Evolutionary conservation across 176 grass and related monocot genomes (phyloP).

Genomic region (Carex littledalei): DNA sequence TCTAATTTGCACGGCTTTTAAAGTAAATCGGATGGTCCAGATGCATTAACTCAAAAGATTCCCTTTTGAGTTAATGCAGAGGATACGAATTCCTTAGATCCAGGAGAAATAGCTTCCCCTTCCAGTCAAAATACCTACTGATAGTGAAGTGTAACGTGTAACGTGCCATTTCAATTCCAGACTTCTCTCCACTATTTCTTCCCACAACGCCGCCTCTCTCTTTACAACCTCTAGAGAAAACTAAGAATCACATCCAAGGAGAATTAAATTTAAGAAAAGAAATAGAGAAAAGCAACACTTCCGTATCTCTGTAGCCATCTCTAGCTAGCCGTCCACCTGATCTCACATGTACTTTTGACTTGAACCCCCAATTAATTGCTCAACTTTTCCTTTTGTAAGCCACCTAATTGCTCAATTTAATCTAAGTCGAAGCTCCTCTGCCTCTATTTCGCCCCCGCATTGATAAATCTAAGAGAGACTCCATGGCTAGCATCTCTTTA

Average conservation of each 20-base stretch:
- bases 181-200: not conserved
- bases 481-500: constrained; percentile 40
- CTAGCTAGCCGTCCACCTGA: not conserved
- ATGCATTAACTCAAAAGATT: too few species aligned
- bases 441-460: not conserved
- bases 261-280: not conserved
- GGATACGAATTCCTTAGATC: too few species aligned
- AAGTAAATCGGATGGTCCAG: too few species aligned
- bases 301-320: constrained; percentile 11
- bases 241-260: not conserved
- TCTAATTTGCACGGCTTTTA: too few species aligned
- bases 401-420: not conserved
- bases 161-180: not conserved
- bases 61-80: too few species aligned
- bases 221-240: not conserved
- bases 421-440: not conserved
- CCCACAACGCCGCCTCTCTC: not conserved
- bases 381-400: not conserved
- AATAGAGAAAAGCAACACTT: not conserved
- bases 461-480: constrained; percentile 19
- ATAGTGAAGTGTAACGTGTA: not conserved
- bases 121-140: not conserved
- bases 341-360: not conserved
- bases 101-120: not conserved
- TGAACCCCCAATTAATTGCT: not conserved